Evolutionary conservation across 305 asterid genomes (phyloP).

Genomic region (Fraxinus dipetala): DNA sequence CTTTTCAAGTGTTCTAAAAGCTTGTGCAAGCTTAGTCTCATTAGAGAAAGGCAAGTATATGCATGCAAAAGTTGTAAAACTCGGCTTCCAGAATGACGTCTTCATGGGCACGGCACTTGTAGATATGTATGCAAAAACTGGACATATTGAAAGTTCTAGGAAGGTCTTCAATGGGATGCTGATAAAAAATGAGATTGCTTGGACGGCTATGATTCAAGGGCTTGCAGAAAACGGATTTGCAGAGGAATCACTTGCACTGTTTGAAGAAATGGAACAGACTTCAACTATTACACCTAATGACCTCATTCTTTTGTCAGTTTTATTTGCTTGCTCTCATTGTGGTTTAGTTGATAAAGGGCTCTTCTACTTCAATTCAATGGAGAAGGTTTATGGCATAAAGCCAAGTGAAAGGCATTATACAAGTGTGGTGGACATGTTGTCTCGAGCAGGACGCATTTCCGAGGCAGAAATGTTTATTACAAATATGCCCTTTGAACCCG

Average conservation of each 20-base stretch:
- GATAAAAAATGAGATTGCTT: constrained; percentile 51
- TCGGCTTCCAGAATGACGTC: constrained; percentile 52
- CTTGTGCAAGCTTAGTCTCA: constrained; percentile 71
- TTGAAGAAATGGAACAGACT: constrained; percentile 47
- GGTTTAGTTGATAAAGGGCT: constrained; percentile 77
- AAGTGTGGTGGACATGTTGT: constrained; percentile 66
- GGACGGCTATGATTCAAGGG: constrained; percentile 93
- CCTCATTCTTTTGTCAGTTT: constrained; percentile 52
- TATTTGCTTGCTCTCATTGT: constrained; percentile 82
- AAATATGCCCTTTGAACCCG: constrained; percentile 58
- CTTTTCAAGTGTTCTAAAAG: constrained; percentile 65
- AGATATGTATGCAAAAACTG: constrained; percentile 81
- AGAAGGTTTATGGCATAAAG: constrained; percentile 48
- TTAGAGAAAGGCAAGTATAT: constrained; percentile 56
- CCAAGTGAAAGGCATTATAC: constrained; percentile 59
- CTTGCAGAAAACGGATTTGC: constrained; percentile 77
- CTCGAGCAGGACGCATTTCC: constrained; percentile 65
- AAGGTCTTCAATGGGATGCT: constrained; percentile 47
- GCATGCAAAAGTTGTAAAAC: constrained; percentile 58
- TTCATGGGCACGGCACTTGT: constrained; percentile 67
- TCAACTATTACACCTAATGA: constrained; percentile 49
- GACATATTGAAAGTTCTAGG: constrained; percentile 51
- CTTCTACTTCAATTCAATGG: constrained; percentile 62
- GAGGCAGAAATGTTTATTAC: constrained; percentile 62
- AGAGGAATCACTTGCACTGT: constrained; percentile 49